Conservation (phyloP, 805 yeast species). For the Wickerhamia fluorescens region DNA sequence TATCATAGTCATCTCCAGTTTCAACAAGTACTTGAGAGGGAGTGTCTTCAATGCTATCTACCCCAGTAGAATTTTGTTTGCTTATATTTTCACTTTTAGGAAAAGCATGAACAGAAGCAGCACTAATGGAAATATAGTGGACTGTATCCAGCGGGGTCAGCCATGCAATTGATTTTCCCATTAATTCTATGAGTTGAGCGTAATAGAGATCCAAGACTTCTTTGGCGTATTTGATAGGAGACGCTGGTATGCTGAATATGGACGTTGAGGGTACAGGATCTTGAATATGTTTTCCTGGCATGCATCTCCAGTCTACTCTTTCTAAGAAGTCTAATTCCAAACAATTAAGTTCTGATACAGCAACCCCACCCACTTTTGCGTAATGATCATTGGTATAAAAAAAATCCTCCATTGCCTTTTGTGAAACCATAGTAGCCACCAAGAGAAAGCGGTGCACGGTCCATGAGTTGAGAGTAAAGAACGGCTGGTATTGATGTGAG, state of each 20-base stretch:
- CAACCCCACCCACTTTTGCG: constrained; percentile 94
- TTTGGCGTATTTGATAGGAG: constrained; percentile 23
- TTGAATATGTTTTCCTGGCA: constrained; percentile 29
- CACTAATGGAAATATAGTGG: too few species aligned
- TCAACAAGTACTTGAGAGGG: too few species aligned
- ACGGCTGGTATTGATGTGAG: constrained; percentile 63
- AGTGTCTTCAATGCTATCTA: too few species aligned
- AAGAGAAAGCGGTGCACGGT: constrained; percentile 89
- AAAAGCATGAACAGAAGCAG: too few species aligned
- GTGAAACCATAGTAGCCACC: constrained; percentile 85
- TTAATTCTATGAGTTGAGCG: constrained; percentile 30
- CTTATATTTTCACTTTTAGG: too few species aligned
- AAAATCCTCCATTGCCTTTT: constrained; percentile 87
- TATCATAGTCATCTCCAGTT: too few species aligned
- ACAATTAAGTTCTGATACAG: constrained; percentile 72
- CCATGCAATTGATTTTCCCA: too few species aligned
- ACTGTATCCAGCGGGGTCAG: too few species aligned
- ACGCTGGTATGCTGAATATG: constrained; percentile 4
- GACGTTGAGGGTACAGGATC: constrained; percentile 8
- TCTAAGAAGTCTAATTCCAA: constrained; percentile 82
- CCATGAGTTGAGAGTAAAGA: constrained; percentile 78
- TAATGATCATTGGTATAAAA: constrained; percentile 92
- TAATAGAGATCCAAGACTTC: constrained; percentile 36
- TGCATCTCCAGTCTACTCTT: constrained; percentile 61
- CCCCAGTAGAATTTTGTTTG: too few species aligned